Percentiles rank a stretch among this genome's conserved stretches.
Evolutionary conservation across 768 basidiomycete species (phyloP).

Genomic region (Boletus edulis): DNA sequence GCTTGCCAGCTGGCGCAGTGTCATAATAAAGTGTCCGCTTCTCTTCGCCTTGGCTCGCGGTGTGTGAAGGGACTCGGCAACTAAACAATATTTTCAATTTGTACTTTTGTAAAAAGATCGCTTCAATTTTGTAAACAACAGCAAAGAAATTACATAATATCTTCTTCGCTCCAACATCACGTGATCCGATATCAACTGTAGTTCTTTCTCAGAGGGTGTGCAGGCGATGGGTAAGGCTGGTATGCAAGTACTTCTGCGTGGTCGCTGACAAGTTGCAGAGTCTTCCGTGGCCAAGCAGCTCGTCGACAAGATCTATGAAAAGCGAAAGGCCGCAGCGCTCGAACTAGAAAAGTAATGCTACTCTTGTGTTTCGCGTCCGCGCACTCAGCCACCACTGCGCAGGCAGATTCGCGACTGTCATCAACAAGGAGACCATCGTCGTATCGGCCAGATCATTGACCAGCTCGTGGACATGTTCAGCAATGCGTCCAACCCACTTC

Average conservation of each 20-base stretch:
- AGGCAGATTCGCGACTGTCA: slow-evolving; percentile 88
- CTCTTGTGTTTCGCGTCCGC: background rate
- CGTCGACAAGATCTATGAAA: slow-evolving; percentile 94
- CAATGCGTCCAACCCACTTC: slow-evolving; percentile 76
- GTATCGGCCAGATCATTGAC: slow-evolving; percentile 86
- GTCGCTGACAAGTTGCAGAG: slow-evolving; percentile 42
- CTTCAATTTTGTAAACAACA: background rate
- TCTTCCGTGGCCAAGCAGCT: slow-evolving; percentile 74
- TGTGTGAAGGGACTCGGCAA: background rate
- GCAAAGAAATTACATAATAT: background rate
- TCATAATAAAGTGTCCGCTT: too few relatives aligned
- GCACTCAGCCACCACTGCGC: slow-evolving; percentile 14
- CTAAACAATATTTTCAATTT: too few relatives aligned
- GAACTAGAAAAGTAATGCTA: slow-evolving; percentile 84
- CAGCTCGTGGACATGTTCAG: slow-evolving; percentile 95
- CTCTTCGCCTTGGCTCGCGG: too few relatives aligned
- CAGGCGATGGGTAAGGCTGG: slow-evolving; percentile 18
- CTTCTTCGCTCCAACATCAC: background rate
- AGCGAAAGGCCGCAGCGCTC: slow-evolving; percentile 91
- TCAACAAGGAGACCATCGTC: slow-evolving; percentile 73
- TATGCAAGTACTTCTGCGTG: background rate
- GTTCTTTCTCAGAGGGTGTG: background rate
- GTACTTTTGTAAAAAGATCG: too few relatives aligned
- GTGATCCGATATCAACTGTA: slow-evolving; percentile 6
- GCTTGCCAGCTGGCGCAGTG: too few relatives aligned